Evolutionary conservation across 2,329 filamentous ascomycete species (phyloP).

Genomic region (Colletotrichum noveboracense): DNA sequence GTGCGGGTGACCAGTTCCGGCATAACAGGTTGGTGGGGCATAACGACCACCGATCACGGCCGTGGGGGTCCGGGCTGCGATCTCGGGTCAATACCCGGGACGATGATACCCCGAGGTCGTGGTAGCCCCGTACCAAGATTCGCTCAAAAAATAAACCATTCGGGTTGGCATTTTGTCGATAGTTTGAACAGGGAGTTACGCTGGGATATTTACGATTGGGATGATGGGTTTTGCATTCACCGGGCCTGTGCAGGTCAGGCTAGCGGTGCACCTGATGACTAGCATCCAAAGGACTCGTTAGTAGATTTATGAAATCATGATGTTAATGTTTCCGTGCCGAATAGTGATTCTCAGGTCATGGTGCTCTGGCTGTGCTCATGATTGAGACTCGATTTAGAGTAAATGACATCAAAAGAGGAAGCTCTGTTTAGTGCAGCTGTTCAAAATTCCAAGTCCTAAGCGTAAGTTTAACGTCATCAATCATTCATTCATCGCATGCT

Average conservation of each 20-base stretch:
- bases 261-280: neutral
- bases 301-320: neutral
- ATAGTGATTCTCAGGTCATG: accelerated
- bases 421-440: neutral
- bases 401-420: neutral
- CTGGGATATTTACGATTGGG: neutral
- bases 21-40: neutral
- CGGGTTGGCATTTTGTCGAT: neutral
- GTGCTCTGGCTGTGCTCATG: neutral
- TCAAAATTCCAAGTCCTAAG: no score
- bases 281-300: neutral
- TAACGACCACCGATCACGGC: slow-evolving; percentile 9
- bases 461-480: neutral
- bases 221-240: neutral
- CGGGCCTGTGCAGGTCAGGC: neutral
- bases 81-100: slow-evolving; percentile 11
- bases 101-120: slow-evolving; percentile 10
- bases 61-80: neutral
- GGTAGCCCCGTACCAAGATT: neutral
- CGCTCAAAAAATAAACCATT: neutral
- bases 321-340: neutral
- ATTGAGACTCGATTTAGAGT: accelerated
- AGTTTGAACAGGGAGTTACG: neutral
- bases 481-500: neutral
- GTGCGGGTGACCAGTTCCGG: neutral